Base-by-base conservation (phyloP, 768 basidiomycete genomes). In the Auricularia auricula-judae region DNA sequence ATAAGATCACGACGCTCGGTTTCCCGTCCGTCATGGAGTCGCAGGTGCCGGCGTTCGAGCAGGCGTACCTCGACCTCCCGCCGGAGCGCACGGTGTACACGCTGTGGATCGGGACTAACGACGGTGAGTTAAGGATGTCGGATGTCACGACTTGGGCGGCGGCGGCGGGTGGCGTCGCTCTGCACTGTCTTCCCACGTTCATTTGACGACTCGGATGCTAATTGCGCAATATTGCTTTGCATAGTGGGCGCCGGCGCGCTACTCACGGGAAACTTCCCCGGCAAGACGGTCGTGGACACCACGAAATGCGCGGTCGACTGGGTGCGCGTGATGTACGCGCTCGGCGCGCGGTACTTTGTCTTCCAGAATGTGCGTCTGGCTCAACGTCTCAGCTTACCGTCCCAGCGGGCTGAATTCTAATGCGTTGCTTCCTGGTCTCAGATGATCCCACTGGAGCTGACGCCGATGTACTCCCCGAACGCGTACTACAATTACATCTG, bases 81-180 rank as follows among this genome's bases (percentile, higher is more conserved):
- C 70, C 82, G 39, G 71, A 76, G 2, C 76, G 83, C 56, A 87
- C 86, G 1, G 66, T 87, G 2, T 87, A 84, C 70, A 82, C 83
- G 1, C 74, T 87, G 8, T 88, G 86, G 86, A 84, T 87, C 65
- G 86, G 86, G 14, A 85, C 84, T 2, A 66, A 77, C 64, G 87
- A 88, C 69, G 77, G 34, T 39, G 21, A 10, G 47, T 21, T 44
- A 47, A 47, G 12, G n/a, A 47, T 3, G n/a, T 47, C 44, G n/a
- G 12, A 47, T 47, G n/a, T 47, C 44, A n/a, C 44, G 29, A 29
- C 29, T 29, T 29, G 29, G 29, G 29, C 29, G 29, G 29, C 29
- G 29, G 29, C 29, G 29, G 29, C 29, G 29, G 29, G 29, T 29
- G 29, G 29, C 29, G 29, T 29, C 29, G 29, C 29, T 29, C 29